Evolutionary conservation across 495 filamentous ascomycete species (phyloP).

Genomic region (Tuber aestivum): DNA sequence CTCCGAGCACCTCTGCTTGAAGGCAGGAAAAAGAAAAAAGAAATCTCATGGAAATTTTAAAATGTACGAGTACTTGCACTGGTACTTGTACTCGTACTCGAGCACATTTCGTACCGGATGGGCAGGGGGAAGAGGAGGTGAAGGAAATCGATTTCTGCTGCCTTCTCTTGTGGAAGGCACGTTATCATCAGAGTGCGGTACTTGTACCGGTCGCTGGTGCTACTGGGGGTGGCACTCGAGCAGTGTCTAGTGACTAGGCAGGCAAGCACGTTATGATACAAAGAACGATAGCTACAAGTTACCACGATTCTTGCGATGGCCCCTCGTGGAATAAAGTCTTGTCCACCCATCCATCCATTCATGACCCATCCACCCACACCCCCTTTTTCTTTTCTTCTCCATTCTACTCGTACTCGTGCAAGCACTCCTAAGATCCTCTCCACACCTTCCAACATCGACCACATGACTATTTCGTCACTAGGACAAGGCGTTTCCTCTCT

Average conservation of each 20-base stretch:
- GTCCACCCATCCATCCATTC: neutral
- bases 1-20: neutral
- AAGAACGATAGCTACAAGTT: neutral
- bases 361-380: neutral
- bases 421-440: neutral
- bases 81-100: too few relatives aligned
- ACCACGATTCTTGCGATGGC: neutral
- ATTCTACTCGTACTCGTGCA: neutral
- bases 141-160: neutral
- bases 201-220: too few relatives aligned
- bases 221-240: too few relatives aligned
- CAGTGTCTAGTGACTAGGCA: neutral
- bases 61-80: too few relatives aligned
- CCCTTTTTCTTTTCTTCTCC: neutral
- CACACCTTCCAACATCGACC: neutral
- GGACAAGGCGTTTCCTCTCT: neutral
- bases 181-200: neutral
- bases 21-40: neutral
- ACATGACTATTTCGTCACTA: conserved; percentile 3
- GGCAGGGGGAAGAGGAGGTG: neutral
- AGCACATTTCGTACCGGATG: neutral
- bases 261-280: neutral
- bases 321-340: neutral
- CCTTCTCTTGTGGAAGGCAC: neutral
- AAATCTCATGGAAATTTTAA: neutral